Conservation (phyloP, 106 monocot species). For the Vanilla planifolia region DNA sequence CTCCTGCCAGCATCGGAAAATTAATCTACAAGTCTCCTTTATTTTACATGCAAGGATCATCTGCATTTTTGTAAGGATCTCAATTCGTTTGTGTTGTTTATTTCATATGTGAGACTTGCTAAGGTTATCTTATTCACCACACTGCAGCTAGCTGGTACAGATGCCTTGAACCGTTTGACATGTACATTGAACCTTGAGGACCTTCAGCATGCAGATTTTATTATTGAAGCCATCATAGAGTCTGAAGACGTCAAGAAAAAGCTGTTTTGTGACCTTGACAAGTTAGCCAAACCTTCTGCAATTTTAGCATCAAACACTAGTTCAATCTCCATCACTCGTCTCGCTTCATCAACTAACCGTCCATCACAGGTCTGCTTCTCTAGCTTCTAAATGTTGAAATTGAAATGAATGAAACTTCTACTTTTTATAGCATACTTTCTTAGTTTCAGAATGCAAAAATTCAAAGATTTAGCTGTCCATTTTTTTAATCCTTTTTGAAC, state of each 20-base stretch:
- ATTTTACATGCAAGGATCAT: not conserved
- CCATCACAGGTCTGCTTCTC: slow-evolving; percentile 62
- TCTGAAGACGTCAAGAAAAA: slow-evolving; percentile 79
- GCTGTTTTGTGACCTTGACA: slow-evolving; percentile 69
- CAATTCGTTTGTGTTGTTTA: not conserved
- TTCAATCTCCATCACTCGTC: slow-evolving; percentile 92
- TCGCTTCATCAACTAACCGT: slow-evolving; percentile 77
- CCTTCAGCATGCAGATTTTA: slow-evolving; percentile 52
- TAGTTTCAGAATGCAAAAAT: too few relatives aligned
- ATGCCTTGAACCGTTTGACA: slow-evolving; percentile 51
- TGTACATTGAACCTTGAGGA: slow-evolving; percentile 51
- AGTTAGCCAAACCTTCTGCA: slow-evolving; percentile 63
- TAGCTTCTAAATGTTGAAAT: too few relatives aligned
- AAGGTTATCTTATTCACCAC: not conserved
- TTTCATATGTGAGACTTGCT: not conserved
- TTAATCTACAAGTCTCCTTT: not conserved
- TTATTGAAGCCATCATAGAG: slow-evolving; percentile 94
- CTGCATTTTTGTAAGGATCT: not conserved
- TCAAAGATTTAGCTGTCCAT: too few relatives aligned
- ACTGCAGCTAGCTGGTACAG: slow-evolving; percentile 33
- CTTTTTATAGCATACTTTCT: too few relatives aligned
- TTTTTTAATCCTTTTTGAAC: too few relatives aligned
- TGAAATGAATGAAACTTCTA: too few relatives aligned
- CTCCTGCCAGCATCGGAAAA: too few relatives aligned
- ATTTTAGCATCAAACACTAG: slow-evolving; percentile 97